Conservation (phyloP, 2,329 filamentous ascomycete genomes). For the Colletotrichum sp. region DNA sequence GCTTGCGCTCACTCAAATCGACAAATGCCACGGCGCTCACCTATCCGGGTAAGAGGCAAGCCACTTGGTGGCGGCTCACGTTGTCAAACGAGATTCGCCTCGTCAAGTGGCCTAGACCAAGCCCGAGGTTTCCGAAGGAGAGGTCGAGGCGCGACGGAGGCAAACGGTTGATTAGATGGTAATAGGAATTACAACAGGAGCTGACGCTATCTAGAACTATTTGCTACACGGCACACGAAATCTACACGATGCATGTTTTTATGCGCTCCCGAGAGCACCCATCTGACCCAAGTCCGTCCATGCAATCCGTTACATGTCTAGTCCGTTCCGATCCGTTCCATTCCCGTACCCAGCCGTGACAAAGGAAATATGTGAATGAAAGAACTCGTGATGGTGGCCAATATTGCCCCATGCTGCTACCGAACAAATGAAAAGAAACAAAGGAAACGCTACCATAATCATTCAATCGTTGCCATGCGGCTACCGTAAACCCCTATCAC, state of each 20-base stretch:
- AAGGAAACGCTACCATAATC: background rate
- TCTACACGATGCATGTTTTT: slow-evolving; percentile 20
- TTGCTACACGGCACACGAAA: slow-evolving; percentile 5
- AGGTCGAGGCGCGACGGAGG: background rate
- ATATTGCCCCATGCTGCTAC: background rate
- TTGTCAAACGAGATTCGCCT: background rate
- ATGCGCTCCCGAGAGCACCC: slow-evolving; percentile 10
- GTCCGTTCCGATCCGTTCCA: background rate
- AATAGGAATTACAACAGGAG: background rate
- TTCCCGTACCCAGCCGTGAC: background rate
- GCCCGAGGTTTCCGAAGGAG: background rate
- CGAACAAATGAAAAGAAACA: background rate
- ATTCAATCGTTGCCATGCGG: background rate
- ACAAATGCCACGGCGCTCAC: background rate
- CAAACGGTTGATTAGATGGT: background rate
- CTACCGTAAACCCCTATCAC: background rate
- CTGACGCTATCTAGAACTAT: slow-evolving; percentile 1
- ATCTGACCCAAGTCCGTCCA: slow-evolving; percentile 4
- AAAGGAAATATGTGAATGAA: slow-evolving; percentile 6
- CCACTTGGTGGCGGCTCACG: background rate
- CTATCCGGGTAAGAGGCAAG: background rate
- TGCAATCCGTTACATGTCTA: slow-evolving; percentile 18
- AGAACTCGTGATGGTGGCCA: background rate
- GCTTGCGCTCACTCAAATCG: no score
- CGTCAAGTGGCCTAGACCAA: background rate